Base-by-base conservation (phyloP, 441 rosid species). In the Erodium trifolium region DNA sequence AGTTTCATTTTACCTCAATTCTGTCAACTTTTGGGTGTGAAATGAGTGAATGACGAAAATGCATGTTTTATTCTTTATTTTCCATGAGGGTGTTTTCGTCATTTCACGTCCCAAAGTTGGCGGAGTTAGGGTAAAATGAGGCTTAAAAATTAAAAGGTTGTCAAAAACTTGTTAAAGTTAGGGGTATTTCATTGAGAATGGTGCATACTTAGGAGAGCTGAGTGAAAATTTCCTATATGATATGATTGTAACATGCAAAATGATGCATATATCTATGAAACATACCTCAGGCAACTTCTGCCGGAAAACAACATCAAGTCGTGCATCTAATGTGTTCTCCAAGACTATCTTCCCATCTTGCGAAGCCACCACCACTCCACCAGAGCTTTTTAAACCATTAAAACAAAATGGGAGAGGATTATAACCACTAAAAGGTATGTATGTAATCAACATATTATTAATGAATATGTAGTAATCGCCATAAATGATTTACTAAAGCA, bases 281-380 rank as follows among this genome's bases (percentile, higher is more conserved):
- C 69, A 51, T 70, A 82, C 91, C 91, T 87, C 87, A 0, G 97
- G 95, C 67, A 91, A 85, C 77, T 85, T 91, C 80, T 85, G 75
- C 49, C 78, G 64, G 82, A 86, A 91, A 39, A 85, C 84, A 8
- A 87, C 82, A 47, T 88, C 88, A 55, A 91, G 69, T 62, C 92
- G 79, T 65, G 88, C 90, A 76, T 91, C 97, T 34, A 88, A 80
- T 65, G 95, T 91, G 75, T 88, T 91, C 78, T 91, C 97, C 10
- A 74, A 82, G 9, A 91, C 93, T 29, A 91, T 91, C 83, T 87
- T 86, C 41, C 96, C 93, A 41, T 90, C 96, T 73, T 80, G 83
- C 9, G 93, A 91, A 55, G 97, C 97, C 71, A 87, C 14, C 4
- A 88, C 97, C 19, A 88, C 87, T 60, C 97, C 97, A 0, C 97